These are phyloP conservation scores for Colletotrichum sp. DNA, from an alignment of 2,329 filamentous ascomycete species.

Conservation along the genomic window DNA sequence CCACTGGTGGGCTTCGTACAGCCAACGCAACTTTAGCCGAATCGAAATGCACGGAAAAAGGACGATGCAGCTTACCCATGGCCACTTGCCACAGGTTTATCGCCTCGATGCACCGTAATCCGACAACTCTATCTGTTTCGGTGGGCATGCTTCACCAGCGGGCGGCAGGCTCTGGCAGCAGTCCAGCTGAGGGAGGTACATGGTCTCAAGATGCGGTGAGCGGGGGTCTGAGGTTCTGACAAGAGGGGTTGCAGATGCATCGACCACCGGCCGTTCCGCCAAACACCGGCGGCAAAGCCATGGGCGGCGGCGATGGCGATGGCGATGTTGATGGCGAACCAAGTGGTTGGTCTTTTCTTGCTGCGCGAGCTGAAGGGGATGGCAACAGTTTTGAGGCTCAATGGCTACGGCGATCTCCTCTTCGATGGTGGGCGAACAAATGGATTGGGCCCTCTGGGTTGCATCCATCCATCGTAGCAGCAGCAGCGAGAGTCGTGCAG, in stretches of 20 bases:
- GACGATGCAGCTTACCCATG: constrained; percentile 6
- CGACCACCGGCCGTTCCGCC: not conserved
- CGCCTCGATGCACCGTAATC: not conserved
- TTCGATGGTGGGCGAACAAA: not conserved
- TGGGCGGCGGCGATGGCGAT: not conserved
- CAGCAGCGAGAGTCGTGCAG: not conserved
- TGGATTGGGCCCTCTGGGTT: not conserved
- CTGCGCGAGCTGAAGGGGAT: not conserved
- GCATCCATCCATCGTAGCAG: not conserved
- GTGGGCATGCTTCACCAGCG: not conserved
- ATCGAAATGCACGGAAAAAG: not conserved
- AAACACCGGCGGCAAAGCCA: not conserved
- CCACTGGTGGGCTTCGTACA: not conserved
- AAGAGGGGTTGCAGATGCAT: not conserved
- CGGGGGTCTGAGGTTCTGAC: not conserved
- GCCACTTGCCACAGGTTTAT: constrained; percentile 5
- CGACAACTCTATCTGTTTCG: not conserved
- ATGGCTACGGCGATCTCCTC: not conserved
- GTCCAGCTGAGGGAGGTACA: not conserved
- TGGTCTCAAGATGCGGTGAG: constrained; percentile 7
- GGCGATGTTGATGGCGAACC: not conserved
- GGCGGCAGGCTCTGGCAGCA: not conserved
- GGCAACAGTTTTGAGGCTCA: not conserved
- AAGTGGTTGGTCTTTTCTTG: not conserved
- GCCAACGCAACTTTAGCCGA: not conserved